These are phyloP conservation scores for Aspergillus saccharolyticus DNA, from an alignment of 495 filamentous ascomycete species.

Conservation along the genomic window DNA sequence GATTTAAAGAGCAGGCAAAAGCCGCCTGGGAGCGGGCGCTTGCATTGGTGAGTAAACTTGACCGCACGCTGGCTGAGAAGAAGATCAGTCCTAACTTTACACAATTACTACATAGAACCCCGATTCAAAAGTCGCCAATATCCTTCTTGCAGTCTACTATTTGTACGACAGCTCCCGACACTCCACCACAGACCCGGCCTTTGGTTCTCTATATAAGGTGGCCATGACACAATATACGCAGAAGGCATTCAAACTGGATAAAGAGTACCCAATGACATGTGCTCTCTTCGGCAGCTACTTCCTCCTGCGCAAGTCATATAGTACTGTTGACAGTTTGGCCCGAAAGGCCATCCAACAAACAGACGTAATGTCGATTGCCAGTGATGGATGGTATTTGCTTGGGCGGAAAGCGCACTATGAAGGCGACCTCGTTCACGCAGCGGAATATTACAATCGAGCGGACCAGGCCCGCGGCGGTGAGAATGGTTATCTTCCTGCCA, in stretches of 20 bases:
- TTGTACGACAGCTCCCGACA: constrained; percentile 76
- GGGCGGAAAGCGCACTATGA: constrained; percentile 82
- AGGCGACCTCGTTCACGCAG: constrained; percentile 60
- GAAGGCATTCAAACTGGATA: constrained; percentile 91
- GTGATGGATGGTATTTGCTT: constrained; percentile 93
- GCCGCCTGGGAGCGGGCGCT: constrained; percentile 83
- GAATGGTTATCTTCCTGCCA: constrained; percentile 82
- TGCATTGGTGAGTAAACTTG: constrained; percentile 50
- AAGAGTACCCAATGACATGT: constrained; percentile 84
- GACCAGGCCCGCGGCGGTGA: constrained; percentile 85
- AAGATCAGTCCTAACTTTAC: not conserved
- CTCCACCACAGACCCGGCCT: constrained; percentile 69
- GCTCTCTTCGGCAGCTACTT: constrained; percentile 87
- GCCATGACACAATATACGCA: constrained; percentile 93
- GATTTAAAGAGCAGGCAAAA: constrained; percentile 87
- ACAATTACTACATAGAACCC: constrained; percentile 50
- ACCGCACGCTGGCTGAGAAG: not conserved
- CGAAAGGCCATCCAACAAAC: constrained; percentile 92
- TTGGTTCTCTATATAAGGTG: constrained; percentile 77
- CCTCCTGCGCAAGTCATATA: constrained; percentile 66
- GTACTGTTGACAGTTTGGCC: constrained; percentile 77
- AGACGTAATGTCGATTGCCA: constrained; percentile 90
- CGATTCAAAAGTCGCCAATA: constrained; percentile 84
- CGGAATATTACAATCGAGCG: constrained; percentile 78
- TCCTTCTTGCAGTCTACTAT: constrained; percentile 83